Conservation (phyloP, 2,329 filamentous ascomycete species). For the Mollisia scopiformis region DNA sequence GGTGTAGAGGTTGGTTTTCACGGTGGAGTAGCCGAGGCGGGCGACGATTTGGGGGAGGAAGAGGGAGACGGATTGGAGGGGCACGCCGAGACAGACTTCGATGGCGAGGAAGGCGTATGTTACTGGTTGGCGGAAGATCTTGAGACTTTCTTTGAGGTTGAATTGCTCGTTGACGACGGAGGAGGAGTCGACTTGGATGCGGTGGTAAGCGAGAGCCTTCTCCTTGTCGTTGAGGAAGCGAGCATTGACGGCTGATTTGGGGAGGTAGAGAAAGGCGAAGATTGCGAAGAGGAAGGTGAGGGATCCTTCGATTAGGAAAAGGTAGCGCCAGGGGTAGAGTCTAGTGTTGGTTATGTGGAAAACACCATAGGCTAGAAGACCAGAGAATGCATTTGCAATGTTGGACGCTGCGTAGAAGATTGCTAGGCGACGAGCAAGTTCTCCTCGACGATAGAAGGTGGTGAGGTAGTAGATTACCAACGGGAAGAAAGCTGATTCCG, state of each 20-base stretch:
- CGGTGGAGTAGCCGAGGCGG: conserved; percentile 49
- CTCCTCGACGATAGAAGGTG: conserved; percentile 71
- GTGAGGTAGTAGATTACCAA: conserved; percentile 61
- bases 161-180: conserved; percentile 59
- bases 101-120: conserved; percentile 50
- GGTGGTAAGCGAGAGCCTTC: conserved; percentile 37
- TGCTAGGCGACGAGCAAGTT: conserved; percentile 70
- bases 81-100: conserved; percentile 62
- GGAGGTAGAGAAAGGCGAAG: conserved; percentile 41
- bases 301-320: conserved; percentile 50
- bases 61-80: conserved; percentile 56
- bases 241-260: conserved; percentile 34
- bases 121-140: conserved; percentile 52
- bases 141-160: conserved; percentile 51
- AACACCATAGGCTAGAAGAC: conserved; percentile 35
- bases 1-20: conserved; percentile 77
- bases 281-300: conserved; percentile 31
- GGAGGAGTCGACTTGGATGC: conserved; percentile 60
- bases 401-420: conserved; percentile 78
- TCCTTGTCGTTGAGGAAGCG: conserved; percentile 36
- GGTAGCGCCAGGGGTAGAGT: conserved; percentile 53
- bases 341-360: conserved; percentile 57
- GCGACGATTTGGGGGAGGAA: conserved; percentile 60
- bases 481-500: conserved; percentile 71
- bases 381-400: conserved; percentile 69